A percentile compares a stretch with the other conserved stretches of the same genome.
Conservation (phyloP, 164 flowering plant genomes). For the Chimonanthus salicifolius region DNA sequence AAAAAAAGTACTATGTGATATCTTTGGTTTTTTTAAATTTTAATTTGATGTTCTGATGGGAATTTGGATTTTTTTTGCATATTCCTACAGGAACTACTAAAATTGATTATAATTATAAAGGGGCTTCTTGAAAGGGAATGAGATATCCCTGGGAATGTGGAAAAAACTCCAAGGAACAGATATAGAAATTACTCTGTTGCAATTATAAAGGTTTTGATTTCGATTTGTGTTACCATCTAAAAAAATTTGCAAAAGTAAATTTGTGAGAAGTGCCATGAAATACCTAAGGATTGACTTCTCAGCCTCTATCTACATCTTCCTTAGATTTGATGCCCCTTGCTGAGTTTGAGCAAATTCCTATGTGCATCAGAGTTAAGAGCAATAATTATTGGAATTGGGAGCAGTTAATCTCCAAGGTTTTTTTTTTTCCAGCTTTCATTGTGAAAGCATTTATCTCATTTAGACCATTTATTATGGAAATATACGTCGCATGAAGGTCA, state of each 20-base stretch:
- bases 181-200: no score
- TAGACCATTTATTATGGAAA: not conserved
- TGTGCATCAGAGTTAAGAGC: not conserved
- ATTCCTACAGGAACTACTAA: no score
- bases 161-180: no score
- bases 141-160: no score
- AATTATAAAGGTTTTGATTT: no score
- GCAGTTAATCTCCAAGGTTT: not conserved
- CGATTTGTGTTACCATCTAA: not conserved
- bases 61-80: no score
- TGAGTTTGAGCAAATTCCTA: not conserved
- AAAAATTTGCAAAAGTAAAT: not conserved
- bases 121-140: no score
- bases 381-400: not conserved
- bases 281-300: not conserved
- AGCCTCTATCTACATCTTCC: not conserved
- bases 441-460: not conserved
- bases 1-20: no score
- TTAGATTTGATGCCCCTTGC: not conserved
- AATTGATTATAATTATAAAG: no score
- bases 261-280: not conserved
- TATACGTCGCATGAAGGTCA: not conserved
- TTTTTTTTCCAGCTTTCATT: not conserved
- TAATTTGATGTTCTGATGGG: no score
- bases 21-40: no score